Conservation (phyloP, 306 rosid genomes). For the Trifolium dubium region DNA sequence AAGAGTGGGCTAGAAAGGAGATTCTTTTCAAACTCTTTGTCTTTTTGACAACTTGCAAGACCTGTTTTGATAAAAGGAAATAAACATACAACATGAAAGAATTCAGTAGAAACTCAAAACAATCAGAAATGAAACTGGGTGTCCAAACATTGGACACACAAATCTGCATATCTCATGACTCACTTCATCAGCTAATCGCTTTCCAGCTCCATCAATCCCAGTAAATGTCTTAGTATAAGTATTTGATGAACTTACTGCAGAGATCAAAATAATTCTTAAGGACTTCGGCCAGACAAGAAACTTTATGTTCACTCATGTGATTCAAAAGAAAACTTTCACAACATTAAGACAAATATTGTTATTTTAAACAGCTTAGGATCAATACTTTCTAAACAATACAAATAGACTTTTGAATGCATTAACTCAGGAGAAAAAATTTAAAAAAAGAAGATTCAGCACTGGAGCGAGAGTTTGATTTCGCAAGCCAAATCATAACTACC, state of each 20-base stretch:
- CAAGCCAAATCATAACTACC: slow-evolving; percentile 34
- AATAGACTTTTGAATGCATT: slow-evolving; percentile 32
- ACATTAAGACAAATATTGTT: slow-evolving; percentile 1
- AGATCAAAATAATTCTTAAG: slow-evolving; percentile 41
- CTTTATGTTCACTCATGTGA: slow-evolving; percentile 24
- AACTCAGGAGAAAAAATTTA: background rate
- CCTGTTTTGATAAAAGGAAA: slow-evolving; percentile 57
- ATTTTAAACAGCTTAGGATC: slow-evolving; percentile 34
- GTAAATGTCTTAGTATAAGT: slow-evolving; percentile 78
- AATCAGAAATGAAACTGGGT: slow-evolving; percentile 18
- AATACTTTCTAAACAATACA: slow-evolving; percentile 21
- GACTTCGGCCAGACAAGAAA: slow-evolving; percentile 29
- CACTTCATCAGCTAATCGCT: slow-evolving; percentile 93
- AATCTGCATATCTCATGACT: slow-evolving; percentile 46
- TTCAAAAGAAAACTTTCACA: slow-evolving; percentile 29
- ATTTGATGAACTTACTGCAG: slow-evolving; percentile 91
- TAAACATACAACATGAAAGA: slow-evolving; percentile 38
- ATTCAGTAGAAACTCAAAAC: slow-evolving; percentile 39
- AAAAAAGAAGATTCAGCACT: slow-evolving; percentile 26
- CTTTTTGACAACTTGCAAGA: slow-evolving; percentile 76
- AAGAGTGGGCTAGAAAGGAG: slow-evolving; percentile 93
- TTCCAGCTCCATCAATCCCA: slow-evolving; percentile 97
- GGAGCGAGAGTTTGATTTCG: slow-evolving; percentile 5
- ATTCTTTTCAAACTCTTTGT: slow-evolving; percentile 75
- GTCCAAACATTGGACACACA: slow-evolving; percentile 32